These are phyloP conservation scores for Cinnamomum micranthum DNA, from an alignment of 164 flowering plant species.

Conservation along the genomic window DNA sequence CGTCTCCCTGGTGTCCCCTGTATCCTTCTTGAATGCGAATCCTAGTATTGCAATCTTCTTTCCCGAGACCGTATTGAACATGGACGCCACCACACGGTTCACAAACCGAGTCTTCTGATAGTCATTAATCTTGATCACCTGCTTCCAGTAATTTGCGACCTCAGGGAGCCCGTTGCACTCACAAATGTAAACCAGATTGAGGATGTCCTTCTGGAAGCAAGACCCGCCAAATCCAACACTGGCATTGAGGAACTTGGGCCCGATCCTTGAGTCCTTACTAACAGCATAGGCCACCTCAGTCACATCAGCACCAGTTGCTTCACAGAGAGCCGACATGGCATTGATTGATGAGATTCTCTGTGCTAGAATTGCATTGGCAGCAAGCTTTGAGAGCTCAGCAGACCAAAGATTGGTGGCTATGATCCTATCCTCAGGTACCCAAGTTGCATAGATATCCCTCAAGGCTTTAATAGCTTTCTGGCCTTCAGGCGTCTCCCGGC, in stretches of 20 bases:
- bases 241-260: conserved; percentile 17
- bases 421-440: conserved; percentile 21
- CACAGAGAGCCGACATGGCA: conserved; percentile 25
- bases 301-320: conserved; percentile 25
- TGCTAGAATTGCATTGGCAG: conserved; percentile 21
- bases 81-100: conserved; percentile 22
- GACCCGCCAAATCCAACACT: conserved; percentile 25
- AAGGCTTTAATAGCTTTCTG: conserved; percentile 19
- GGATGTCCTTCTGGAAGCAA: conserved; percentile 24
- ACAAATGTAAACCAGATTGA: conserved; percentile 25
- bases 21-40: conserved; percentile 24
- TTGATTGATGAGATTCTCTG: conserved; percentile 24
- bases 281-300: conserved; percentile 23
- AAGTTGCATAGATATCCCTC: conserved; percentile 15
- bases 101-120: conserved; percentile 23
- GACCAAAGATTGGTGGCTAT: conserved; percentile 23
- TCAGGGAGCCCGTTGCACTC: conserved; percentile 24
- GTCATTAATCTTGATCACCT: conserved; percentile 17
- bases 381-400: conserved; percentile 27
- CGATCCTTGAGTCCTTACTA: conserved; percentile 22
- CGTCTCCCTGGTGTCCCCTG: conserved; percentile 22
- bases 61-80: conserved; percentile 27
- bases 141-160: conserved; percentile 26
- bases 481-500: conserved; percentile 24
- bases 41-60: conserved; percentile 25